Evolutionary conservation across 495 filamentous ascomycete genomes (phyloP), one percentile per base, ranked within the genome.

Genomic region (Xylaria acuta): DNA sequence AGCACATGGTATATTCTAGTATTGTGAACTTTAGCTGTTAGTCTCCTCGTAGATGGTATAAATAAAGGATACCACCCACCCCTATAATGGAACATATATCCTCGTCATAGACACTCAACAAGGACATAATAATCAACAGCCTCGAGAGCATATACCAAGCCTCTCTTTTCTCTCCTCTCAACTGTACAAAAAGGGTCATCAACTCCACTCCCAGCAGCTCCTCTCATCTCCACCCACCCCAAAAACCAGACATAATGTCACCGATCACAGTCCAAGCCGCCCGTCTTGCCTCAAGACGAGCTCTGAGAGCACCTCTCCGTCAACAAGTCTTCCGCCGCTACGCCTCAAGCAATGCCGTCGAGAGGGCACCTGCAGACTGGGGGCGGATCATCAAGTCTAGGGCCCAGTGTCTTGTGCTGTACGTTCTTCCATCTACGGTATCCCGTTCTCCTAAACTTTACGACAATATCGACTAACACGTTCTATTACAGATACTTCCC

Each of bases 401-500:
- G 8, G 54, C 22, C 63, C 54, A 64, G 30, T 20, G 3, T 8
- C 47, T 67, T 20, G 30, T n/a, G 1, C 20, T 67, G 65, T 67
- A 67, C 6, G 65, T 41, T 40, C 43, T 49, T 38, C 36, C 18
- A 34, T 45, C 62, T 9, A 20, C 40, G 5, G 12, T 11, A 11
- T 40, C 34, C 34, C 3, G 7, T n/a, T 22, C 30, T 11, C 54
- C 20, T 60, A 38, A 22, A 40, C 1, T 25, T 22, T 0, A n/a
- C 20, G n/a, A n/a, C n/a, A n/a, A n/a, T n/a, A n/a, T n/a, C n/a
- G n/a, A 27, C 60, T 60, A 43, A 63, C 18, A n/a, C 14, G 27
- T n/a, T 38, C 5, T 30, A 5, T 5, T 20, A 54, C 38, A 78
- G 76, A 65, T 78, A 75, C 71, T 74, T 78, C 68, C 76, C 76